phyloP scores from a whole-genome alignment of 768 basidiomycete species.

The Russula dissimulans region DNA sequence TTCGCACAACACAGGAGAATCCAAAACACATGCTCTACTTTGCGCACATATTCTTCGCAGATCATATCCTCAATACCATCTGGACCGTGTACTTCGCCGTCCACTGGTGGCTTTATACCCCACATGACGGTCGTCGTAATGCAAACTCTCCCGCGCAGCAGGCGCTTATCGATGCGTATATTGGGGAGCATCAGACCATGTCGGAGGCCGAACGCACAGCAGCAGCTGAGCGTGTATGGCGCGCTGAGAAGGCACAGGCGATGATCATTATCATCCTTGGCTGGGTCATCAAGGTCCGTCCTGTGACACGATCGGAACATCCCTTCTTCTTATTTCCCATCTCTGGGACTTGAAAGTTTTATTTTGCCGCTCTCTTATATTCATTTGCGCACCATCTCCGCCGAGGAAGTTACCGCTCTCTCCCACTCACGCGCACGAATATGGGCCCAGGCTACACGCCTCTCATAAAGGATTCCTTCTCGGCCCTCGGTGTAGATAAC shows the following conservation, averaged over 20 bases:
- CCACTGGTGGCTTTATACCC: conserved; percentile 83
- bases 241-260: conserved; percentile 79
- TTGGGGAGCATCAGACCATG: conserved; percentile 37
- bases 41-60: conserved; percentile 85
- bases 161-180: conserved; percentile 58
- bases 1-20: conserved; percentile 58
- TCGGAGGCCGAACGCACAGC: conserved; percentile 54
- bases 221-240: conserved; percentile 81
- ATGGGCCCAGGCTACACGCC: background rate
- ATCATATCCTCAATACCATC: conserved; percentile 81
- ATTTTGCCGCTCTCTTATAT: conserved; percentile 84
- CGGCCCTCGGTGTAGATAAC: conserved; percentile 23
- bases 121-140: conserved; percentile 79
- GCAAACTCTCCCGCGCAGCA: conserved; percentile 84
- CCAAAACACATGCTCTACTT: conserved; percentile 77
- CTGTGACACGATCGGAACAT: background rate
- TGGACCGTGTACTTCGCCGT: conserved; percentile 92
- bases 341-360: conserved; percentile 45
- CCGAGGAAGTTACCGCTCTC: conserved; percentile 78
- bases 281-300: conserved; percentile 79
- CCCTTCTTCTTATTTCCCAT: background rate
- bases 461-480: conserved; percentile 24
- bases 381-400: conserved; percentile 91
- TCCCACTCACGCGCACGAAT: conserved; percentile 39
- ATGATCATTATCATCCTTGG: conserved; percentile 67